Evolutionary conservation across 139 green algal species (phyloP).

Genomic region (Picochlorum sp.): DNA sequence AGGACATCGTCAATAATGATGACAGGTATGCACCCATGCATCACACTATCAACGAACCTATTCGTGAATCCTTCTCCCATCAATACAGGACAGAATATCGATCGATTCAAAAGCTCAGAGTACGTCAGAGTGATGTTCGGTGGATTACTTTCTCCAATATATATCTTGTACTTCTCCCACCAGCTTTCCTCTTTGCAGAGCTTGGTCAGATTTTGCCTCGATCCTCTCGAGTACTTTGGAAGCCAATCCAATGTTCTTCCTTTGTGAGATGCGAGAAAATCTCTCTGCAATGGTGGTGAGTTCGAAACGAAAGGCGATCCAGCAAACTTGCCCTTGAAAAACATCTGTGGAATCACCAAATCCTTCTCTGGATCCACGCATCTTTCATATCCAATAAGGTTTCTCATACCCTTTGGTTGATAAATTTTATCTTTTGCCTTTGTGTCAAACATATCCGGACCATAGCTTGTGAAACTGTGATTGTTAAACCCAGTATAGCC

Average conservation of each 20-base stretch:
- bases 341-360: constrained; percentile 35
- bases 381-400: constrained; percentile 12
- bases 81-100: constrained; percentile 30
- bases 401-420: constrained; percentile 17
- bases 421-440: constrained; percentile 17
- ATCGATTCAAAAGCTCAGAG: constrained; percentile 21
- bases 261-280: constrained; percentile 36
- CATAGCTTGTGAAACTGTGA: constrained; percentile 10
- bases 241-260: constrained; percentile 11
- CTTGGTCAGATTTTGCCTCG: constrained; percentile 12
- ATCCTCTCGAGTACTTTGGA: constrained; percentile 9
- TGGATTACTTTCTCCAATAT: constrained; percentile 17
- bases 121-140: constrained; percentile 19
- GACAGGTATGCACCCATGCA: constrained; percentile 69
- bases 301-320: constrained; percentile 25
- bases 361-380: constrained; percentile 39
- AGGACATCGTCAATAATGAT: constrained; percentile 36
- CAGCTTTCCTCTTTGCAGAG: constrained; percentile 18
- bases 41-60: constrained; percentile 48
- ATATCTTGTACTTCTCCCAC: constrained; percentile 30
- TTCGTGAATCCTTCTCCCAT: constrained; percentile 47
- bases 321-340: constrained; percentile 20
- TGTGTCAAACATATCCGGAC: constrained; percentile 6
- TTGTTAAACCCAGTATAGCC: constrained; percentile 24
- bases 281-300: constrained; percentile 1